Conservation (phyloP, 2,329 filamentous ascomycete species). For the Sclerotinia subarctica region DNA sequence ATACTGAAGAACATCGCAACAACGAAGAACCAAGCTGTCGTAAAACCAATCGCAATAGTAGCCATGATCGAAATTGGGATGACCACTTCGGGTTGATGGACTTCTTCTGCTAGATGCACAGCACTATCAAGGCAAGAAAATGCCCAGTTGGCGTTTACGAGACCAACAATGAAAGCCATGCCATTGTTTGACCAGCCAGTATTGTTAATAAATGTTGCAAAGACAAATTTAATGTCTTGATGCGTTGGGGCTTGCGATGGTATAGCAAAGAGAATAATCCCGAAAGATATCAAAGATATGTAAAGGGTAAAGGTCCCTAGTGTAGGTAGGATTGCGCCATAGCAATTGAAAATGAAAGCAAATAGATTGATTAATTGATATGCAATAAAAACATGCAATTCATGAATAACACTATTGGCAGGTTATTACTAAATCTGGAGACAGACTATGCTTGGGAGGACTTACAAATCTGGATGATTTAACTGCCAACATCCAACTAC, state of each 20-base stretch:
- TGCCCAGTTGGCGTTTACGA: conserved; percentile 20
- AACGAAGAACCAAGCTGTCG: conserved; percentile 17
- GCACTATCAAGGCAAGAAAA: conserved; percentile 20
- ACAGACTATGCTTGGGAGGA: not conserved
- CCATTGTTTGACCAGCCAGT: conserved; percentile 21
- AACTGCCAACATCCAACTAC: conserved; percentile 18
- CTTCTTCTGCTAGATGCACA: conserved; percentile 20
- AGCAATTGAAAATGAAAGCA: conserved; percentile 19
- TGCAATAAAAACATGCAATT: conserved; percentile 19
- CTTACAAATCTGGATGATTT: conserved; percentile 16
- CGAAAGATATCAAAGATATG: conserved; percentile 16
- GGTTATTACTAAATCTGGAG: not conserved
- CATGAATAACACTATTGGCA: not conserved
- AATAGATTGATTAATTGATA: conserved; percentile 17
- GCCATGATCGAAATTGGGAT: conserved; percentile 17
- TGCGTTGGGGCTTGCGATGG: conserved; percentile 17
- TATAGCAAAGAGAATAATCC: conserved; percentile 8
- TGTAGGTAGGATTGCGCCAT: conserved; percentile 11
- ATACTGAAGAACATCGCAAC: conserved; percentile 20
- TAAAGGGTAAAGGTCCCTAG: conserved; percentile 18
- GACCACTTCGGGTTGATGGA: conserved; percentile 18
- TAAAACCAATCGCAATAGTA: conserved; percentile 18
- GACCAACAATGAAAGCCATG: conserved; percentile 21
- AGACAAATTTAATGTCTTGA: conserved; percentile 18
- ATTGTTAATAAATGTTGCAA: conserved; percentile 23